Conservation (phyloP, 140 eudicot species). For the Artemisia princeps region DNA sequence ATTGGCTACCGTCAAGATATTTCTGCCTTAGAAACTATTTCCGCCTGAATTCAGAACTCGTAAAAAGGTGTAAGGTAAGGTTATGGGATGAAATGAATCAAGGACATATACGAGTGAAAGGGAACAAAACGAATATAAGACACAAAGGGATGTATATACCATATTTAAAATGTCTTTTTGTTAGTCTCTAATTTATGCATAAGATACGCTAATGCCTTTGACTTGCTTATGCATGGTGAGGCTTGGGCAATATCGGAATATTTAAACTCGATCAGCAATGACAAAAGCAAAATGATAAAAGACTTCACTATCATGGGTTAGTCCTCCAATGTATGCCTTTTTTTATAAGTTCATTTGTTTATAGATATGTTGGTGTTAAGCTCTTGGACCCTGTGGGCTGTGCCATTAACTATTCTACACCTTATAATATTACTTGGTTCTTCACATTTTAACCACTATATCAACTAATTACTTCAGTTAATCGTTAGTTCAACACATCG, state of each 20-base stretch:
- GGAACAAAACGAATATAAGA: neutral
- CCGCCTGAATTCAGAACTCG: neutral
- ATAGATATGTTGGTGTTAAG: slow-evolving; percentile 17
- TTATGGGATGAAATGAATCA: neutral
- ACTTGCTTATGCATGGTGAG: slow-evolving; percentile 23
- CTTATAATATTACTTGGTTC: neutral
- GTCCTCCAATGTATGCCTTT: slow-evolving; percentile 27
- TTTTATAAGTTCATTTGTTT: slow-evolving; percentile 14
- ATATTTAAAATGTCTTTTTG: too few species aligned
- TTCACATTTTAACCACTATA: neutral
- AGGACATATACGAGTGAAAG: neutral
- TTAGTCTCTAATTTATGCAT: too few species aligned
- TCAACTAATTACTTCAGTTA: neutral
- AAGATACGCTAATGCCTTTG: slow-evolving; percentile 14
- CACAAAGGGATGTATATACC: too few species aligned
- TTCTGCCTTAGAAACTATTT: too few species aligned
- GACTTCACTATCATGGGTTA: slow-evolving; percentile 33
- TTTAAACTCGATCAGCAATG: slow-evolving; percentile 26
- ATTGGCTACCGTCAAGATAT: too few species aligned
- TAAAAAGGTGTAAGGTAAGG: neutral
- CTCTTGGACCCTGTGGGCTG: slow-evolving; percentile 22
- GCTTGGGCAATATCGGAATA: slow-evolving; percentile 31
- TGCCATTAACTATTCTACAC: neutral
- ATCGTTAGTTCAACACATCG: neutral
- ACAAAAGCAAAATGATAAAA: slow-evolving; percentile 32